These are phyloP conservation scores for Rhynchosporium agropyri DNA, from an alignment of 2,329 filamentous ascomycete genomes.

Conservation along the genomic window DNA sequence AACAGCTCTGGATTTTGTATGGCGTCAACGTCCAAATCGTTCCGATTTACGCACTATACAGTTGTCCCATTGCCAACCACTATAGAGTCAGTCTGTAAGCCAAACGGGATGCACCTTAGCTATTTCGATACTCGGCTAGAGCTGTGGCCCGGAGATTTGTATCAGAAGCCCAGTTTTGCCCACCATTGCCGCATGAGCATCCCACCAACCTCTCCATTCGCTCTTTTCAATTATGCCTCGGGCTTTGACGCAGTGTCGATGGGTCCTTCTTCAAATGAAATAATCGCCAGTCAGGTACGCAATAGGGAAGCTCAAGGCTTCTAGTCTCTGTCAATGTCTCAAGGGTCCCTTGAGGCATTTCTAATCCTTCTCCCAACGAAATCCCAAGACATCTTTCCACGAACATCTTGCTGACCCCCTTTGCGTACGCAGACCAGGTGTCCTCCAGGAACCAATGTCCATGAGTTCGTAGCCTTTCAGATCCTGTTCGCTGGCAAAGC, in stretches of 20 bases:
- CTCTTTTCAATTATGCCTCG: conserved; percentile 23
- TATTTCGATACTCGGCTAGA: conserved; percentile 39
- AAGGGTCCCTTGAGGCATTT: no score
- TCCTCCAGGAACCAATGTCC: conserved; percentile 48
- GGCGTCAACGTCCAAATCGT: conserved; percentile 42
- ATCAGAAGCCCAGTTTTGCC: conserved; percentile 37
- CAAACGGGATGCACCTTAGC: conserved; percentile 38
- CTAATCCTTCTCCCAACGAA: no score
- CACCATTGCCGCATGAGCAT: conserved; percentile 44
- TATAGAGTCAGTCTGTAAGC: conserved; percentile 35
- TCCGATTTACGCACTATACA: conserved; percentile 42
- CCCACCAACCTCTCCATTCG: conserved; percentile 40
- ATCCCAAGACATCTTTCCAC: no score
- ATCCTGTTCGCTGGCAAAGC: conserved; percentile 48
- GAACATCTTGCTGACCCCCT: no score
- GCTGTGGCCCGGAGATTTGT: conserved; percentile 38
- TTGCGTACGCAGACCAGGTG: conserved; percentile 42
- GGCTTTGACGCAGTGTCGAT: conserved; percentile 29
- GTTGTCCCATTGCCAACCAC: conserved; percentile 38
- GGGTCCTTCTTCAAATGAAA: conserved; percentile 46
- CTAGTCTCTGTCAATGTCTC: no score
- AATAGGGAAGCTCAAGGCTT: no score
- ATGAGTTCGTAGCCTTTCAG: conserved; percentile 54
- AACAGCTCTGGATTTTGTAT: conserved; percentile 32
- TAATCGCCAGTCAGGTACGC: conserved; percentile 47